Evolutionary conservation across 2,329 filamentous ascomycete genomes (phyloP), one percentile per base, ranked within the genome.

Genomic region (Thermoascus crustaceus): DNA sequence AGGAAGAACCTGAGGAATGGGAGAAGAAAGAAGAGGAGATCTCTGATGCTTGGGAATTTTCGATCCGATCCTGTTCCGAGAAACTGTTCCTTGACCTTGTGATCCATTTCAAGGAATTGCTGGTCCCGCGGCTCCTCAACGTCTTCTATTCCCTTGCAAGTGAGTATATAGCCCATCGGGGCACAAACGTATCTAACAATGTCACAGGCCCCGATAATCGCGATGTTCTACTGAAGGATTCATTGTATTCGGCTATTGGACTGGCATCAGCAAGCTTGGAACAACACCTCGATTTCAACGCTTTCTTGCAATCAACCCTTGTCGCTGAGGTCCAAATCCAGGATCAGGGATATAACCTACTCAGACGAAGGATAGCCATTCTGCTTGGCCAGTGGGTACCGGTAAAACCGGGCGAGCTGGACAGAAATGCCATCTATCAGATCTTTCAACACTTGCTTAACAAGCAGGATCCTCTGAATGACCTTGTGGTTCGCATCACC

Each of bases 1-100:
- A 93, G 54, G 82, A 93, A 53, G 87, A 94, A 39, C 86, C 89
- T 0, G 86, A 98, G 57, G 87, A 93, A 35, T 98, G 91, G 88
- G 89, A 95, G 58, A 80, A 84, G 45, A 79, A 82, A 50, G 87
- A 95, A 65, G 86, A 93, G 51, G 83, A 81, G 41, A 77, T 85
- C 40, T 80, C 83, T 22, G 84, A 86, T 47, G 85, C 83, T 1
- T 96, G 84, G 73, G 87, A 96, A 52, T 95, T 88, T 67, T 85
- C 89, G 39, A 81, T 96, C 35, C 79, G 89, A 20, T 85, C 88
- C 2, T 96, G 89, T 55, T 82, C 91, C 0, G 91, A 98, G 61
- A 93, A 88, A 60, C 71, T 98, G 9, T 94, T 96, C 60, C 72
- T 95, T 47, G 88, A 95, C 50, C 75, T 98, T 11, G 76, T 94